Evolutionary conservation across 805 yeast species (phyloP).

Genomic region (Pichia cephalocereana): DNA sequence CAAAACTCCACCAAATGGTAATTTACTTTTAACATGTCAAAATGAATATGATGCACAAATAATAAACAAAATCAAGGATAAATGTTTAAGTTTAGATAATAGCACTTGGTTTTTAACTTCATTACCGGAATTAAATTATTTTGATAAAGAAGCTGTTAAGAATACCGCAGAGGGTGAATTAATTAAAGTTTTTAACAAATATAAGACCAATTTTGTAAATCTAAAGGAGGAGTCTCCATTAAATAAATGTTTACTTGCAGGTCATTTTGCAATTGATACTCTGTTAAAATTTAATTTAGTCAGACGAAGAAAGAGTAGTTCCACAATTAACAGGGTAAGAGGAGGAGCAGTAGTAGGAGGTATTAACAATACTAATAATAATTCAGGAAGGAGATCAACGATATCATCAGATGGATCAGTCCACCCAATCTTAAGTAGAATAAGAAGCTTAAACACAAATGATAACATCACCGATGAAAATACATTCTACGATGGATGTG

Average conservation of each 20-base stretch:
- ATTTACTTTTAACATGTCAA: background rate
- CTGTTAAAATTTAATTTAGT: conserved; percentile 37
- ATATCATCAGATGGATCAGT: background rate
- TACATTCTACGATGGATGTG: too few species aligned
- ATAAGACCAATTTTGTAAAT: background rate
- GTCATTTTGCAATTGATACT: conserved; percentile 41
- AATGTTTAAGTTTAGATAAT: background rate
- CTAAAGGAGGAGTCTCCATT: conserved; percentile 34
- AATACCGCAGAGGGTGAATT: background rate
- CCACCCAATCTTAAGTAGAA: too few species aligned
- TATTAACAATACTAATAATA: background rate
- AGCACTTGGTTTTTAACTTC: background rate
- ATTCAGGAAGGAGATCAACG: conserved; percentile 20
- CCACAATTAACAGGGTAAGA: background rate
- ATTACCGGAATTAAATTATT: background rate
- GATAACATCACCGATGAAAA: too few species aligned
- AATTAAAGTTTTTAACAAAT: conserved; percentile 1
- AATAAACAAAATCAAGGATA: background rate
- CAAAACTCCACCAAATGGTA: background rate
- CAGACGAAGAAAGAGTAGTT: conserved; percentile 21
- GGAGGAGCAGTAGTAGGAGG: too few species aligned
- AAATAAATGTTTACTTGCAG: conserved; percentile 39
- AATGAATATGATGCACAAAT: background rate
- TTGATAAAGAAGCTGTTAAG: conserved; percentile 1
- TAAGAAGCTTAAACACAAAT: too few species aligned